These are phyloP conservation scores for Berkeleyomyces basicola DNA, from an alignment of 2,329 filamentous ascomycete genomes.

Conservation along the genomic window DNA sequence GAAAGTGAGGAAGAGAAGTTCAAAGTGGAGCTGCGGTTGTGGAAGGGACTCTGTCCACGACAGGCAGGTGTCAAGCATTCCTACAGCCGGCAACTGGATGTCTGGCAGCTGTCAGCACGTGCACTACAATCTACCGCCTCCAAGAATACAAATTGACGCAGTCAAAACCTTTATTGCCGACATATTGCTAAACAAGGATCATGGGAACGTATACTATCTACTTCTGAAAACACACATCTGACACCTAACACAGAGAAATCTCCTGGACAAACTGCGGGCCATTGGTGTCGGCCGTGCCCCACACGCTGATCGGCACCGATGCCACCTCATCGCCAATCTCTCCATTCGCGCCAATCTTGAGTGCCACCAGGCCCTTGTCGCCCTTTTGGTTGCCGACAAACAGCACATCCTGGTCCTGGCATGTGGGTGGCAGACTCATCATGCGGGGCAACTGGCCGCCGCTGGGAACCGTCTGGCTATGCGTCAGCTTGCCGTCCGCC, in stretches of 20 bases:
- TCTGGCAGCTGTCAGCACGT: not conserved
- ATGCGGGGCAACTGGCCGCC: constrained; percentile 28
- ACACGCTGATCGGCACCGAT: constrained; percentile 5
- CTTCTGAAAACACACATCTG: not conserved
- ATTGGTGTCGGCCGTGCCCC: not conserved
- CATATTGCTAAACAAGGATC: not conserved
- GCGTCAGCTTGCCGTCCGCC: constrained; percentile 20
- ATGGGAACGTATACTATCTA: not conserved
- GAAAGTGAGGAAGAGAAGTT: not conserved
- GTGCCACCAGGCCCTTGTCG: constrained; percentile 24
- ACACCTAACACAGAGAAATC: not conserved
- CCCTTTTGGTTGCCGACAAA: constrained; percentile 34
- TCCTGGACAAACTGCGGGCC: constrained; percentile 12
- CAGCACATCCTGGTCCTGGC: constrained; percentile 20
- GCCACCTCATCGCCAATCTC: constrained; percentile 16
- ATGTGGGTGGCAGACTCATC: constrained; percentile 23
- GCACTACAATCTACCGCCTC: not conserved
- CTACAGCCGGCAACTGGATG: not conserved
- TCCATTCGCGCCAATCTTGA: constrained; percentile 21
- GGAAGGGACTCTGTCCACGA: not conserved
- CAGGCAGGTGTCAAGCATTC: not conserved
- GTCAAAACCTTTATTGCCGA: not conserved
- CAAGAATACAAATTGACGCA: not conserved
- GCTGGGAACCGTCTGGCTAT: constrained; percentile 21
- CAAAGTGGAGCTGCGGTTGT: not conserved